Percentiles rank a stretch among this genome's conserved stretches.
Evolutionary conservation across 2,329 filamentous ascomycete species (phyloP).

Genomic region (Alternaria hordeiaustralica): DNA sequence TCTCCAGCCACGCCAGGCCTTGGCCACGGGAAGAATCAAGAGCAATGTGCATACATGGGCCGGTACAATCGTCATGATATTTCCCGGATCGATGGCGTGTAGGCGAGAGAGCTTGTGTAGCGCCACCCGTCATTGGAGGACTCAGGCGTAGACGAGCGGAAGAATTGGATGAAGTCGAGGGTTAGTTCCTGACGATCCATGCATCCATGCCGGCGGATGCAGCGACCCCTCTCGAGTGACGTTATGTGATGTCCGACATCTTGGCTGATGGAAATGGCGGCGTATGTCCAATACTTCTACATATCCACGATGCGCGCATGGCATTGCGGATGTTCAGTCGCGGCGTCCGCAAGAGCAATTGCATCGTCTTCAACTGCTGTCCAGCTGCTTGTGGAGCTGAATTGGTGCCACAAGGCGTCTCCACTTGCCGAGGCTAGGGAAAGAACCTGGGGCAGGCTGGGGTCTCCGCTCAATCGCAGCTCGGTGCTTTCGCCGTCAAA

Average conservation of each 20-base stretch:
- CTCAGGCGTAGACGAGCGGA: constrained; percentile 22
- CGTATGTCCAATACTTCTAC: not conserved
- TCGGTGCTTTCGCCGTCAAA: constrained; percentile 6
- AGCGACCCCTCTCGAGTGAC: constrained; percentile 14
- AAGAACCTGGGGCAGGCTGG: constrained; percentile 10
- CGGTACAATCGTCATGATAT: constrained; percentile 14
- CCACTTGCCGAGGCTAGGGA: constrained; percentile 11
- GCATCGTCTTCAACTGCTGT: not conserved
- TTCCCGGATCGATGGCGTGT: constrained; percentile 4
- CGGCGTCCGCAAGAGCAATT: not conserved
- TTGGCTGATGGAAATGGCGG: not conserved
- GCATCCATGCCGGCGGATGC: constrained; percentile 19
- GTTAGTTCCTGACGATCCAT: constrained; percentile 22
- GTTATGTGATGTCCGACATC: not conserved
- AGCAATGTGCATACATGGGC: constrained; percentile 7
- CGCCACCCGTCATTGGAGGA: constrained; percentile 32
- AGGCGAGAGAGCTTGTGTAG: constrained; percentile 1
- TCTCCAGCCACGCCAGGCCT: constrained; percentile 9
- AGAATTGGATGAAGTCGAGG: constrained; percentile 19
- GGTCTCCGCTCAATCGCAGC: constrained; percentile 1
- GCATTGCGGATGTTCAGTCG: not conserved
- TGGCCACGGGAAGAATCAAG: constrained; percentile 13
- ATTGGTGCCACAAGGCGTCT: not conserved
- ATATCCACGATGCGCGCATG: not conserved
- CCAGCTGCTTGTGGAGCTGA: not conserved